phyloP scores from a whole-genome alignment of 2,329 filamentous ascomycete genomes.

The Phaeosphaeria sp. region DNA sequence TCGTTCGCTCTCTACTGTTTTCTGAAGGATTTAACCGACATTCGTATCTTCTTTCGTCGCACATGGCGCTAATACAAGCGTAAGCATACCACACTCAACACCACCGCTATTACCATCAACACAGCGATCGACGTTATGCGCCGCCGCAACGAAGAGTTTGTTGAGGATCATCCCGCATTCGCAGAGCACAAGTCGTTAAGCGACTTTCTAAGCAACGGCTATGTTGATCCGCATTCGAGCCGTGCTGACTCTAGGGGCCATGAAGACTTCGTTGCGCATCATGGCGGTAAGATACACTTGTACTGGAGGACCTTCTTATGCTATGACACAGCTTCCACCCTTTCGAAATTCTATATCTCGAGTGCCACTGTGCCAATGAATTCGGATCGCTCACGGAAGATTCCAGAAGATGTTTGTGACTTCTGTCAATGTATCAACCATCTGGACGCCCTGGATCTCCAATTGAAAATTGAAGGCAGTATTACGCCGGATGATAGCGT shows the following conservation, averaged over 20 bases:
- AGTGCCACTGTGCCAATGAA: not conserved
- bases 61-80: constrained; percentile 40
- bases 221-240: not conserved
- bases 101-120: not conserved
- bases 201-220: not conserved
- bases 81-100: not conserved
- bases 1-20: constrained; percentile 32
- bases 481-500: too few species aligned
- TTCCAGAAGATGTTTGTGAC: not conserved
- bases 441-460: not conserved
- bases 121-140: not conserved
- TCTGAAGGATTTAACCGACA: constrained; percentile 40
- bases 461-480: not conserved
- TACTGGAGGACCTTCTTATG: not conserved
- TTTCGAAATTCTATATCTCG: not conserved
- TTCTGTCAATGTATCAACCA: not conserved
- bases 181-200: not conserved
- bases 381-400: not conserved
- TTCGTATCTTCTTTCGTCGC: constrained; percentile 34
- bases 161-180: not conserved
- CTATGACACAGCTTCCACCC: not conserved
- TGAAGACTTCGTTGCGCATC: not conserved
- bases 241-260: not conserved
- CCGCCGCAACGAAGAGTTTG: not conserved
- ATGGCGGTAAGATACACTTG: not conserved